A percentile compares a stretch with the other conserved stretches of the same genome.
These are phyloP conservation scores for Alternaria gansuensis DNA, from an alignment of 2,329 filamentous ascomycete species.

Conservation along the genomic window DNA sequence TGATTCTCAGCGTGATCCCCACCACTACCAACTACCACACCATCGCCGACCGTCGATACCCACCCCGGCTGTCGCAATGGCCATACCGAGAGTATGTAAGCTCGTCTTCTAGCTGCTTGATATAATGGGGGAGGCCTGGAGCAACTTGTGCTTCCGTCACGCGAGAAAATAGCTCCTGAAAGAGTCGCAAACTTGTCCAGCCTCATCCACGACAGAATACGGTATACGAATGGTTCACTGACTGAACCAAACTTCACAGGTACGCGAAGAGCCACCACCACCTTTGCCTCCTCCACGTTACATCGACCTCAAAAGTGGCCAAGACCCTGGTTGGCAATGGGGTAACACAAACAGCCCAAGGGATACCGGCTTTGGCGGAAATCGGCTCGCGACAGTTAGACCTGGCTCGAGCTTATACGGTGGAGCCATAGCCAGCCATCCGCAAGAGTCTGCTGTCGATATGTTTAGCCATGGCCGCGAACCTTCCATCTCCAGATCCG, in stretches of 20 bases:
- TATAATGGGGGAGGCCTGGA: neutral
- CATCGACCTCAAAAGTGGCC: constrained; percentile 65
- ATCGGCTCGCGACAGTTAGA: constrained; percentile 56
- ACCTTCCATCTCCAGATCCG: constrained; percentile 51
- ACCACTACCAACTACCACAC: constrained; percentile 47
- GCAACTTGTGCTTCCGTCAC: neutral
- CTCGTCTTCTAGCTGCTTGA: constrained; percentile 7
- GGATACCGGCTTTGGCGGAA: constrained; percentile 58
- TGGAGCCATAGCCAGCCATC: constrained; percentile 34
- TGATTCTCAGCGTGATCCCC: constrained; percentile 55
- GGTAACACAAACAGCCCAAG: constrained; percentile 66
- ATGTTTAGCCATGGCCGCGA: constrained; percentile 50
- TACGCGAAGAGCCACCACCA: constrained; percentile 66
- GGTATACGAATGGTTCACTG: constrained; percentile 9
- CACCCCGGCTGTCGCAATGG: constrained; percentile 62
- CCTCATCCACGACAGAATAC: neutral
- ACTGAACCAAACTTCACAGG: constrained; percentile 26
- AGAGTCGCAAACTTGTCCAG: constrained; percentile 3
- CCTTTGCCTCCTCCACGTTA: constrained; percentile 70
- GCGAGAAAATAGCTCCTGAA: constrained; percentile 4
- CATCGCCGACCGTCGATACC: constrained; percentile 50
- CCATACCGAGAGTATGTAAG: constrained; percentile 63
- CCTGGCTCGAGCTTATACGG: constrained; percentile 59
- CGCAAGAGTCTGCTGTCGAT: constrained; percentile 42
- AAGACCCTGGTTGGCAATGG: constrained; percentile 71